Evolutionary conservation across 2,329 filamentous ascomycete genomes (phyloP), one percentile per base, ranked within the genome.

Genomic region (Chaetomiaceae sp.): DNA sequence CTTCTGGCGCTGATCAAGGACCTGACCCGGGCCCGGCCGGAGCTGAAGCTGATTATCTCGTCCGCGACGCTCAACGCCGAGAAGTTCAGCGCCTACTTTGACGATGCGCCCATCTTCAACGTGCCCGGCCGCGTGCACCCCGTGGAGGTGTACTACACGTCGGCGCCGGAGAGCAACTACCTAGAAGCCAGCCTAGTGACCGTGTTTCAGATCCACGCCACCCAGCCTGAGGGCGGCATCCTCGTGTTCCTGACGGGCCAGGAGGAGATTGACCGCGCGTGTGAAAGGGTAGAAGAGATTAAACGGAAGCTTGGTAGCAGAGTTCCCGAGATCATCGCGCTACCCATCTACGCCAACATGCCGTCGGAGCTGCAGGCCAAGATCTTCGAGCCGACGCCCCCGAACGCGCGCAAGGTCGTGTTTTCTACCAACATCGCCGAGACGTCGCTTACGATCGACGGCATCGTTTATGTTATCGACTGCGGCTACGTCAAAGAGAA

Each of bases 361-460:
- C 90, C 90, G 0, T 89, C 88, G 0, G 90, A 97, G 48, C 69
- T 95, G 1, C 93, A 98, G 62, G 80, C 85, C 38, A 91, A 91
- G 62, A 95, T 97, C 55, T 98, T 98, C 59, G 88, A 95, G 58
- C 89, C 90, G 0, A 95, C 91, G 0, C 91, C 93, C 0, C 79
- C 84, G 0, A 84, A 84, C 15, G 84, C 86, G 0, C 79, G 93
- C 22, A 98, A 97, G 62, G 88, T 97, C 0, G 88, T 98, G 0
- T 69, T 97, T 30, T 89, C 91, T 0, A 97, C 93, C 2, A 98
- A 98, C 62, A 97, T 98, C 64, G 93, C 93, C 2, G 93, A 98
- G 65, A 98, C 93, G 0, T 89, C 83, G 71, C 69, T 98, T 60
- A 98, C 93, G 0, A 95, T 98, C 48, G 90, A 97, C 62, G 91